Conservation (phyloP, 23 red algal species). For the Gracilaria gracilis region DNA sequence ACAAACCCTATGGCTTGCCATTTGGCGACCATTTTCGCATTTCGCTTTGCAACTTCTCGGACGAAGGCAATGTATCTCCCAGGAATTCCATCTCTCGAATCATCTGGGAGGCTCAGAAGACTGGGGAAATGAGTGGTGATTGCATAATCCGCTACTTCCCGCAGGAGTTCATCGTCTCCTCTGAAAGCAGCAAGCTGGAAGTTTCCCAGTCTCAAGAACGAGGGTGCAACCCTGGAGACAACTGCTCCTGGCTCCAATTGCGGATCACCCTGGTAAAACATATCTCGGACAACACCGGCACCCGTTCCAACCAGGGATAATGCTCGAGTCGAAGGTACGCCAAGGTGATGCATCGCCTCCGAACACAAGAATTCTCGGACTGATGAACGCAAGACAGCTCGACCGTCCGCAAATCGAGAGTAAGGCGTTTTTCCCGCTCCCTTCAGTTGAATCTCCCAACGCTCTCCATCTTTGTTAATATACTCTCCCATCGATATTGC, state of each 20-base stretch:
- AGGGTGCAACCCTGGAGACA: constrained; percentile 82
- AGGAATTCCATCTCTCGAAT: neutral
- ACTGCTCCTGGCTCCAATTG: constrained; percentile 92
- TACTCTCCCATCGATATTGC: constrained; percentile 94
- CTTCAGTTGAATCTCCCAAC: constrained; percentile 95
- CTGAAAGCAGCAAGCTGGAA: constrained; percentile 84
- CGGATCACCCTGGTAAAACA: constrained; percentile 93
- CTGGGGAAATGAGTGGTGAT: constrained; percentile 86
- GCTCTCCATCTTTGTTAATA: constrained; percentile 61
- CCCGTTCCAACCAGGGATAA: constrained; percentile 88
- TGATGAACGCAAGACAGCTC: constrained; percentile 93
- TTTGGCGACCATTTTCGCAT: constrained; percentile 87
- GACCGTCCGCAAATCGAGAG: constrained; percentile 92
- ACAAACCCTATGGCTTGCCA: constrained; percentile 99
- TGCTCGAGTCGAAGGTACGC: constrained; percentile 95
- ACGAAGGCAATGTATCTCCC: constrained; percentile 73
- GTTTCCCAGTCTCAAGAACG: constrained; percentile 90
- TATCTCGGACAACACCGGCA: constrained; percentile 87
- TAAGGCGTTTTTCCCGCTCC: constrained; percentile 97
- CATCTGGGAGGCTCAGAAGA: constrained; percentile 30
- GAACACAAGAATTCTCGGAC: constrained; percentile 95
- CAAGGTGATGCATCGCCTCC: constrained; percentile 90
- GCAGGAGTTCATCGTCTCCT: constrained; percentile 74
- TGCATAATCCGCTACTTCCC: constrained; percentile 81
- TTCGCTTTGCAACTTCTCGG: constrained; percentile 68